phyloP scores from a whole-genome alignment of 2,329 filamentous ascomycete genomes.

The Penicillium sp. region DNA sequence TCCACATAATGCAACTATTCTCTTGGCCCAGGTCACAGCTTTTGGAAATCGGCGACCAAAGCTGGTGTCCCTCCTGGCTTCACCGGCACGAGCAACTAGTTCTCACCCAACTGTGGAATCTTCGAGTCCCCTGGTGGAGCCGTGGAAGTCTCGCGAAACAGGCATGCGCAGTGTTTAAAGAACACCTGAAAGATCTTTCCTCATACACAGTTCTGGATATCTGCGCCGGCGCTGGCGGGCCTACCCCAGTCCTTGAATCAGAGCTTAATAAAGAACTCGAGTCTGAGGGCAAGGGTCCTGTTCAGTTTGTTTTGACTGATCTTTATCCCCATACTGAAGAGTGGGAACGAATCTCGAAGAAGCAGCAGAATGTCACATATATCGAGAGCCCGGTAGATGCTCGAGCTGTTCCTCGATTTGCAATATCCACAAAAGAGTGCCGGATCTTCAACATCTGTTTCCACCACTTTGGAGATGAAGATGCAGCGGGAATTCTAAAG shows the following conservation, averaged over 20 bases:
- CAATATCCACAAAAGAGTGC: conserved; percentile 54
- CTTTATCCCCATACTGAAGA: conserved; percentile 62
- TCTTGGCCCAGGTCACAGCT: conserved; percentile 49
- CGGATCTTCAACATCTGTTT: conserved; percentile 72
- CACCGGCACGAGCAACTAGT: conserved; percentile 48
- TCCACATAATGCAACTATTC: neutral
- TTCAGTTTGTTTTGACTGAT: conserved; percentile 64
- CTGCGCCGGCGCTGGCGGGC: conserved; percentile 71
- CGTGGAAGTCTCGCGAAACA: conserved; percentile 12
- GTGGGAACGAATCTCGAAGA: conserved; percentile 55
- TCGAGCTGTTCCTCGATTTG: conserved; percentile 38
- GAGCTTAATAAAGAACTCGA: conserved; percentile 52
- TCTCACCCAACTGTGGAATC: conserved; percentile 26
- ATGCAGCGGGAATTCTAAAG: conserved; percentile 60
- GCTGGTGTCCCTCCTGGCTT: conserved; percentile 64
- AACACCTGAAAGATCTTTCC: conserved; percentile 46
- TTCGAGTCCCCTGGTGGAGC: conserved; percentile 17
- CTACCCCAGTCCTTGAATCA: conserved; percentile 63
- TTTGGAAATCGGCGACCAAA: conserved; percentile 66
- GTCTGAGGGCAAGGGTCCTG: conserved; percentile 27
- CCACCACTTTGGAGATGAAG: conserved; percentile 69
- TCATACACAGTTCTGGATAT: conserved; percentile 70
- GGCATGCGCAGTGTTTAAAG: conserved; percentile 13
- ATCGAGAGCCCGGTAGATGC: conserved; percentile 65
- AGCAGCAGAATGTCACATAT: conserved; percentile 58